Evolutionary conservation across 2,329 filamentous ascomycete genomes (phyloP).

Genomic region (Penicillium sp.): DNA sequence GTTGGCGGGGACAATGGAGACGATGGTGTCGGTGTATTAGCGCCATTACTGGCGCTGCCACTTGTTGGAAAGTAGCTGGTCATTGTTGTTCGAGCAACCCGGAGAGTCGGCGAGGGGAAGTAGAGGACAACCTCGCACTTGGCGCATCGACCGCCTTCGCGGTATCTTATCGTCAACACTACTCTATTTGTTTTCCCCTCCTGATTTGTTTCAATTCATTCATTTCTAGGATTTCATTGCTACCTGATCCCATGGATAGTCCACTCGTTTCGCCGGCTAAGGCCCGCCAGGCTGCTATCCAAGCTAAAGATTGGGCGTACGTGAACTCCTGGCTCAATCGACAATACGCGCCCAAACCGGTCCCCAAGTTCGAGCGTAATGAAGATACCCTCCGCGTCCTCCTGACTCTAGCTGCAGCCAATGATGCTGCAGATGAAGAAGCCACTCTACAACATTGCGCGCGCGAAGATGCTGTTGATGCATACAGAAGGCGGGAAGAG

Average conservation of each 20-base stretch:
- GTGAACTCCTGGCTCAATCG: slow-evolving; percentile 78
- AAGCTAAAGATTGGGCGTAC: slow-evolving; percentile 87
- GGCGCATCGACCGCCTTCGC: slow-evolving; percentile 25
- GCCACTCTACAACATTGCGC: slow-evolving; percentile 37
- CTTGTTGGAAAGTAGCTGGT: slow-evolving; percentile 36
- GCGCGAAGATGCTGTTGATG: slow-evolving; percentile 37
- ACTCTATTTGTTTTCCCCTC: slow-evolving; percentile 1
- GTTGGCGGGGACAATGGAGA: slow-evolving; percentile 33
- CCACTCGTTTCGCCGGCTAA: slow-evolving; percentile 62
- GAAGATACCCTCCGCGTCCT: slow-evolving; percentile 75
- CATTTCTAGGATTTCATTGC: background rate
- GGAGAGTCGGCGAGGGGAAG: slow-evolving; percentile 21
- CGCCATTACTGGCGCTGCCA: slow-evolving; percentile 28
- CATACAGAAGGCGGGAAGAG: slow-evolving; percentile 34
- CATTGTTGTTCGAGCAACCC: slow-evolving; percentile 27
- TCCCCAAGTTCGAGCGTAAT: slow-evolving; percentile 82
- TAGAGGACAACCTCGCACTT: slow-evolving; percentile 19
- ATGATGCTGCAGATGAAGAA: slow-evolving; percentile 64
- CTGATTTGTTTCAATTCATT: background rate
- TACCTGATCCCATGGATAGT: slow-evolving; percentile 32
- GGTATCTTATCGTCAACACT: slow-evolving; percentile 22
- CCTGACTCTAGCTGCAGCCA: slow-evolving; percentile 70
- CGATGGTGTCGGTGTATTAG: slow-evolving; percentile 27
- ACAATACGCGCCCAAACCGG: slow-evolving; percentile 63
- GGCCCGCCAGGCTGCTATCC: slow-evolving; percentile 72